A percentile compares a stretch with the other conserved stretches of the same genome.
These are phyloP conservation scores for Schizochytrium sp. DNA, from an alignment of 108 stramenopile genomes.

Conservation along the genomic window DNA sequence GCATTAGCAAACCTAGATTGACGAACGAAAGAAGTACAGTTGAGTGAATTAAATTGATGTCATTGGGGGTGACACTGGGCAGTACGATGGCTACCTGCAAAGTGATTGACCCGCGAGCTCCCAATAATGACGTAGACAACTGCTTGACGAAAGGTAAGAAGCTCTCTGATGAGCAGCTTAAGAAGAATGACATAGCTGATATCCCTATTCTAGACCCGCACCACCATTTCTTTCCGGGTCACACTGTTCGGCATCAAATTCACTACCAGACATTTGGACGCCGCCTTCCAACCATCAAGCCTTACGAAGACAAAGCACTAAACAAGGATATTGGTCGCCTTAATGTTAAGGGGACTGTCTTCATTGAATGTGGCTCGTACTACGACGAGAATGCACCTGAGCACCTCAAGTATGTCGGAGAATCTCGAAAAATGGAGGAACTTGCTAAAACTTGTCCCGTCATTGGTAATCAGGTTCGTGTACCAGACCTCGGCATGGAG, in stretches of 20 bases:
- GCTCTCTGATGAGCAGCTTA: neutral
- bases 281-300: neutral
- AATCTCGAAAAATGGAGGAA: conserved; percentile 2
- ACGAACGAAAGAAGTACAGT: too few relatives aligned
- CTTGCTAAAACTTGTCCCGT: conserved; percentile 15
- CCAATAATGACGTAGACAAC: neutral
- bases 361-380: conserved; percentile 50
- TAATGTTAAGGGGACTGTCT: conserved; percentile 24
- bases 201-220: conserved; percentile 39
- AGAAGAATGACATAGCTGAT: neutral
- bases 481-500: neutral
- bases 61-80: too few relatives aligned
- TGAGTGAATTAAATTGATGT: too few relatives aligned
- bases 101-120: neutral
- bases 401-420: conserved; percentile 30
- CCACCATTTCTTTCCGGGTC: neutral
- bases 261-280: conserved; percentile 31
- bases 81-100: neutral
- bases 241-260: neutral
- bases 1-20: too few relatives aligned
- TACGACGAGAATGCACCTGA: conserved; percentile 24
- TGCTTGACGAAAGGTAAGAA: neutral
- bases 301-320: neutral
- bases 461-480: conserved; percentile 17
- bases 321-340: conserved; percentile 12